phyloP scores from a whole-genome alignment of 495 filamentous ascomycete genomes.

The Entonaema liquescens region DNA sequence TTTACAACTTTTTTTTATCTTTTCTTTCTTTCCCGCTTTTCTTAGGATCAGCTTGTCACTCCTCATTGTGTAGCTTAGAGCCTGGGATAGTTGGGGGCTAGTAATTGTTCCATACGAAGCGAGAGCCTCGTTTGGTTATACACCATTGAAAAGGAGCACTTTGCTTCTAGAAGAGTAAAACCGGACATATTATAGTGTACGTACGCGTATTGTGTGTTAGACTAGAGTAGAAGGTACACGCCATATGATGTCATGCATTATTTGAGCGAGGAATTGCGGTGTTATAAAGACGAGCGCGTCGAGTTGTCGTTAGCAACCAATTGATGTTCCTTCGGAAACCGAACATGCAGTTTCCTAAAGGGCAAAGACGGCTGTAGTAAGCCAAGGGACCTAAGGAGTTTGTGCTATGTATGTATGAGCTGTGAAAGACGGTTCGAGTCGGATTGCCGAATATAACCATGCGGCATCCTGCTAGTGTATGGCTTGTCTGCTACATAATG shows the following conservation, averaged over 20 bases:
- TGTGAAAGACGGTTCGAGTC: slow-evolving; percentile 1
- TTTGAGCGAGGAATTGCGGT: background rate
- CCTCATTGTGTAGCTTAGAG: background rate
- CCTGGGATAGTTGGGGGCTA: background rate
- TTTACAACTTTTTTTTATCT: background rate
- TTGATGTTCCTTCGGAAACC: background rate
- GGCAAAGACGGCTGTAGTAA: slow-evolving; percentile 31
- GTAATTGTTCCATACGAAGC: background rate
- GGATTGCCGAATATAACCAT: slow-evolving; percentile 35
- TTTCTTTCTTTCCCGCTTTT: no score
- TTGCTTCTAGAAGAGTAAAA: slow-evolving; percentile 5
- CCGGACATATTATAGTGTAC: background rate
- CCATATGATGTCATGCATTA: slow-evolving; percentile 29
- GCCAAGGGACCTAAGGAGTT: slow-evolving; percentile 8
- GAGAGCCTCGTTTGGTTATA: background rate
- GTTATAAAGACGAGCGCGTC: slow-evolving; percentile 1
- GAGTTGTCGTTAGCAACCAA: background rate
- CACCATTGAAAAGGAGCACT: slow-evolving; percentile 2
- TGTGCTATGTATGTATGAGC: no score
- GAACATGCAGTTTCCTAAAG: slow-evolving; percentile 11
- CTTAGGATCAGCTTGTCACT: background rate
- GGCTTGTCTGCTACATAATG: slow-evolving; percentile 29
- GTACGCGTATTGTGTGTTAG: background rate
- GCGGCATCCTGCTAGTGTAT: slow-evolving; percentile 14
- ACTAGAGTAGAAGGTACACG: background rate